These are phyloP conservation scores for Mallotus nudiflorus DNA, from an alignment of 345 rosid species.

Conservation along the genomic window DNA sequence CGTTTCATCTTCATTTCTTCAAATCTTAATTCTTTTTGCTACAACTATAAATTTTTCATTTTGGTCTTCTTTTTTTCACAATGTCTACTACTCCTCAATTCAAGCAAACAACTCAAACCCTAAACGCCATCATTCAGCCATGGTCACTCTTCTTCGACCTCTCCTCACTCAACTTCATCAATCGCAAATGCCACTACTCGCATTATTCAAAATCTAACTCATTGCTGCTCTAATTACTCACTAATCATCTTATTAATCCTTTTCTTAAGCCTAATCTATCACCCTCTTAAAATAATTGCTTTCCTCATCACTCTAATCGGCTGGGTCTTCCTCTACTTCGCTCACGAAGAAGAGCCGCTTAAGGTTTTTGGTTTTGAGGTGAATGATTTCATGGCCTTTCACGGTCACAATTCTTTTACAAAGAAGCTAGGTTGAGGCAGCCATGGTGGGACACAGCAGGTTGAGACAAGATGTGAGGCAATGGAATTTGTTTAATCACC, in stretches of 20 bases:
- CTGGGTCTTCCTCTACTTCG: conserved; percentile 70
- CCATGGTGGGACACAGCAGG: too few species aligned
- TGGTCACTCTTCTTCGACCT: conserved; percentile 57
- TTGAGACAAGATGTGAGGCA: too few species aligned
- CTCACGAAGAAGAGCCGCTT: conserved; percentile 59
- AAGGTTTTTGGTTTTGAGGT: conserved; percentile 36
- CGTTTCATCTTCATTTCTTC: too few species aligned
- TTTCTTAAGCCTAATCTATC: conserved; percentile 49
- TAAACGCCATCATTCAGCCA: conserved; percentile 44
- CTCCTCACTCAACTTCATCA: conserved; percentile 45
- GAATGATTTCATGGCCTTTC: conserved; percentile 47
- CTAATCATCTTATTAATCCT: conserved; percentile 40
- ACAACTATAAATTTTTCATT: too few species aligned
- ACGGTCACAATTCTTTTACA: too few species aligned
- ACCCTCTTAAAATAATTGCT: conserved; percentile 56
- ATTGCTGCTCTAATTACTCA: conserved; percentile 57
- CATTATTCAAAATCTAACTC: conserved; percentile 59
- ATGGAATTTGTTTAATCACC: too few species aligned
- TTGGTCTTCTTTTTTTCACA: too few species aligned
- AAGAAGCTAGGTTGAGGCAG: too few species aligned
- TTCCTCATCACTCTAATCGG: conserved; percentile 45
- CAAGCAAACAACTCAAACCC: conserved; percentile 47
- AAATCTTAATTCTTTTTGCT: too few species aligned
- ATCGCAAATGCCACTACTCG: conserved; percentile 56
- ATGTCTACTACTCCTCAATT: conserved; percentile 22